Evolutionary conservation across 345 rosid genomes (phyloP), one percentile per base, ranked within the genome.

Genomic region (Eucalyptus pauciflora): DNA sequence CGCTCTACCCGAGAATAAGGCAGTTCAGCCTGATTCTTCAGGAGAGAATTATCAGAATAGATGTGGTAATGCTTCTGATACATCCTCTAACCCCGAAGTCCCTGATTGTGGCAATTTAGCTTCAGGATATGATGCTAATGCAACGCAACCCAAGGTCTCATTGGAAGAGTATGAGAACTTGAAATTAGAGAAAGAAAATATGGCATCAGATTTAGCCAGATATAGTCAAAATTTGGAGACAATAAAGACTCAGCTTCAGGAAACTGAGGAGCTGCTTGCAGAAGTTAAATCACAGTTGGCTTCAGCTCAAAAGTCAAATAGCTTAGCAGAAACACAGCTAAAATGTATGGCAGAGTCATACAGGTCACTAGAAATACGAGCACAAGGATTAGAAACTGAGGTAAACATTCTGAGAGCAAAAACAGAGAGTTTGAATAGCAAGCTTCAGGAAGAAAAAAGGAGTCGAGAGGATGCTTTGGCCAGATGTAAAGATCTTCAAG

Each of bases 311-410:
- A 97, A 90, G 90, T 94, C 97, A 50, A 98, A 94, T 92, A 94
- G 96, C 93, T 94, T 97, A 94, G 94, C 97, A 22, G 99, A 97
- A 91, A 98, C 96, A 33, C 99, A 98, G 91, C 95, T 97, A 80
- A 98, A 98, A 93, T 98, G 99, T 90, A 97, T 98, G 99, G 95
- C 94, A 89, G 99, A 96, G 94, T 98, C 99, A 8, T 98, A 98
- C 90, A 93, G 98, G 90, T 93, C 95, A 46, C 98, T 98, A 85
- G 99, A 98, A 94, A 92, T 94, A 50, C 97, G 94, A 80, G 94
- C 99, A 50, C 89, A 92, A 62, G 96, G 94, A 93, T 91, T 97
- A 43, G 99, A 95, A 92, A 91, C 92, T 25, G 98, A 96, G 90
- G 92, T 95, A 89, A 95, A 91, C 94, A 93, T 93, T 87, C 96